Base-by-base conservation (phyloP, 2,329 filamentous ascomycete species). In the Penicillium corylophilum region DNA sequence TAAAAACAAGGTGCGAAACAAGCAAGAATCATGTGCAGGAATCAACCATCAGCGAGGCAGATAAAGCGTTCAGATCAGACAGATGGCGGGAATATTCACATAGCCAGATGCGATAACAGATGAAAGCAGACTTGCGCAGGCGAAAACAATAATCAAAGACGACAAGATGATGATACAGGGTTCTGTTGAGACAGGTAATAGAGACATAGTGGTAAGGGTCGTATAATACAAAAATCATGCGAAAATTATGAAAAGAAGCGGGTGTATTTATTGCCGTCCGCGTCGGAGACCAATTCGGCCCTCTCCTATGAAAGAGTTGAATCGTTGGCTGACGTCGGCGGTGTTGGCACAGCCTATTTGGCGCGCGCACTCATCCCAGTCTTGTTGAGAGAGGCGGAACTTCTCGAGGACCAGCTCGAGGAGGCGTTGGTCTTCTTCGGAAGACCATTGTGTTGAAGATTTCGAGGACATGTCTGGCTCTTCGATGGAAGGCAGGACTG, bases 341-440 rank as follows among this genome's bases (percentile, higher is more conserved):
- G 69, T 63, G 43, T 74, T 71, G 43, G 69, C 70, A 44, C 53
- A 58, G 10, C 74, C 74, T 55, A 78, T 66, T 48, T 56, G 64
- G 29, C 68, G 66, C 20, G 75, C 75, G 56, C 74, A 78, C 24
- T 76, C 75, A 23, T 73, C 71, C 75, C 74, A 77, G 44, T 77
- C 73, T 44, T 64, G 63, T 44, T 71, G 67, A 24, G 74, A 74
- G 5, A 77, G 67, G 24, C 70, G 67, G 24, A 77, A 66, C 47
- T 75, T 77, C 29, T 73, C 70, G 2, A 78, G 70, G 8, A 78
- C 74, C 4, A 75, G 57, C 42, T 74, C 67, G 26, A 78, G 68
- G 28, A 78, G 66, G 10, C 65, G 64, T 39, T 69, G 65, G 51
- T 78, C 75, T 54, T 77, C 74, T 31, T 71, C 69, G 4, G 66